Evolutionary conservation across 2,329 filamentous ascomycete species (phyloP).

Genomic region (Fusarium concolor): DNA sequence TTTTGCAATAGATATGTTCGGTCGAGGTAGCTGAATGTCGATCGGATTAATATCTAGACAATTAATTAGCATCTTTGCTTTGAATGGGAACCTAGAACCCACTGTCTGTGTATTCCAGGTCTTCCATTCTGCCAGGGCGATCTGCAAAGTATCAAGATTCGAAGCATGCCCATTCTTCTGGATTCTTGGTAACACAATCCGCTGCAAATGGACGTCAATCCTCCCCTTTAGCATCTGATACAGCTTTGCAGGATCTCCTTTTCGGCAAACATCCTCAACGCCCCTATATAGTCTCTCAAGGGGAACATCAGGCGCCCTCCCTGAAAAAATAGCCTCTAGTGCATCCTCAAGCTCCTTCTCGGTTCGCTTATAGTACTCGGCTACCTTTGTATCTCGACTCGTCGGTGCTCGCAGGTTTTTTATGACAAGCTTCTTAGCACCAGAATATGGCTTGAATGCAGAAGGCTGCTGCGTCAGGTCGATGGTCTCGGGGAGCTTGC

Average conservation of each 20-base stretch:
- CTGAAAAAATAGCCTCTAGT: constrained; percentile 77
- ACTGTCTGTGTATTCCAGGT: constrained; percentile 83
- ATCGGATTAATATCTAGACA: constrained; percentile 77
- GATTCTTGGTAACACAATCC: constrained; percentile 67
- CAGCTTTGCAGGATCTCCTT: constrained; percentile 76
- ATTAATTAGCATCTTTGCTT: constrained; percentile 17
- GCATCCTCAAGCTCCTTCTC: constrained; percentile 80
- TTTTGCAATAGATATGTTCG: constrained; percentile 85
- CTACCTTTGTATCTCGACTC: constrained; percentile 69
- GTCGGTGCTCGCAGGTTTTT: constrained; percentile 83
- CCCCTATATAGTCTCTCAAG: constrained; percentile 90
- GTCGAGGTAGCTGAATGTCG: constrained; percentile 94
- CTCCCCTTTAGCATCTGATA: constrained; percentile 73
- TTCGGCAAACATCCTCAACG: constrained; percentile 90
- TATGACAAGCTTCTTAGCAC: constrained; percentile 88
- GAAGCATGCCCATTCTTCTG: constrained; percentile 62
- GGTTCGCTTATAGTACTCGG: constrained; percentile 81
- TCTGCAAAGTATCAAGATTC: constrained; percentile 72
- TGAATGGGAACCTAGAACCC: constrained; percentile 45
- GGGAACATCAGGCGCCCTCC: constrained; percentile 73
- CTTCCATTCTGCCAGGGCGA: constrained; percentile 72
- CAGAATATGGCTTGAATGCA: constrained; percentile 77
- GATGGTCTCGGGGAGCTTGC: constrained; percentile 55
- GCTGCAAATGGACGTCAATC: constrained; percentile 76
- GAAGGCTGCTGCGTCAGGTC: constrained; percentile 52